Evolutionary conservation across 176 grass and related monocot genomes (phyloP).

Genomic region (Cenchrus purpureus): DNA sequence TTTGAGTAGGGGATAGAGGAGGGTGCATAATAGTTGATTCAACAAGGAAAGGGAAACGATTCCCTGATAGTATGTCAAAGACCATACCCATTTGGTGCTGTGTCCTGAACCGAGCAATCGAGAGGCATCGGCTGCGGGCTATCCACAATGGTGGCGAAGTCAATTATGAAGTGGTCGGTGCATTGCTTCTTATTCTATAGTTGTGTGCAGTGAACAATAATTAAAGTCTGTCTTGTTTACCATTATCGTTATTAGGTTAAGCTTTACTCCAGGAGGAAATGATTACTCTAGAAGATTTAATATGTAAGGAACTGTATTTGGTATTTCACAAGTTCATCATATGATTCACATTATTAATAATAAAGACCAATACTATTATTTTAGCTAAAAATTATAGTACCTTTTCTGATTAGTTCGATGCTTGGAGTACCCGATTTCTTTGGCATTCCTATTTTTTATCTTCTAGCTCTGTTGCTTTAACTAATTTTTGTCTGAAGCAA

Average conservation of each 20-base stretch:
- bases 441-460: neutral
- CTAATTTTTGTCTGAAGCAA: neutral
- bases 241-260: neutral
- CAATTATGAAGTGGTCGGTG: constrained; percentile 46
- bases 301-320: no score
- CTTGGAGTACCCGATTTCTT: neutral
- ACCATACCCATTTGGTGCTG: constrained; percentile 94
- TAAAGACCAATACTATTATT: neutral
- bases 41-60: constrained; percentile 83
- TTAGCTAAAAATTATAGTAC: neutral
- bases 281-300: neutral
- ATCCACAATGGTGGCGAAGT: constrained; percentile 10
- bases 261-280: neutral
- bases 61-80: constrained; percentile 97
- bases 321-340: constrained; percentile 8
- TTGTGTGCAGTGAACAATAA: neutral
- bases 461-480: neutral
- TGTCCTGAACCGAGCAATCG: constrained; percentile 78
- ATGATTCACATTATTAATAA: constrained; percentile 4
- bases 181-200: constrained; percentile 12
- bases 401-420: neutral
- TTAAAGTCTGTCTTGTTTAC: neutral
- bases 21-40: constrained; percentile 96
- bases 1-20: constrained; percentile 80
- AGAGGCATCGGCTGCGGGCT: constrained; percentile 56